Percentiles rank a stretch among this genome's conserved stretches.
Evolutionary conservation across 495 filamentous ascomycete genomes (phyloP).

Genomic region (Podospora australis): DNA sequence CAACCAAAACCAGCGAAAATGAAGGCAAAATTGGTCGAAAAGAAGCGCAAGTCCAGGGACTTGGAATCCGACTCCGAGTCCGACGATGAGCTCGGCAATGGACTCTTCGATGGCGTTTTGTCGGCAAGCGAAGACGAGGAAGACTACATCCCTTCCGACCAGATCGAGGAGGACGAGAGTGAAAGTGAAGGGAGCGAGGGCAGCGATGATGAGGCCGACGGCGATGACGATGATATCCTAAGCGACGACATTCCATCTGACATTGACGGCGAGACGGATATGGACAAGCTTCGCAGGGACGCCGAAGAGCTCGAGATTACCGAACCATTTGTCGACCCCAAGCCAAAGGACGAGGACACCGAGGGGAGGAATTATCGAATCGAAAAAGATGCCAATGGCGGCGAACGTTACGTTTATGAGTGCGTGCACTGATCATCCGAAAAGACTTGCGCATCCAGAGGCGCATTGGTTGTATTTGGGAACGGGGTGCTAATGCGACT

Average conservation of each 20-base stretch:
- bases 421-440: constrained; percentile 9
- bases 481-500: constrained; percentile 8
- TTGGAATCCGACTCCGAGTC: constrained; percentile 23
- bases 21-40: constrained; percentile 30
- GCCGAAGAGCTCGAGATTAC: constrained; percentile 23
- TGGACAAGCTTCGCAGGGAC: constrained; percentile 24
- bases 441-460: background rate
- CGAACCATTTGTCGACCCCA: constrained; percentile 30
- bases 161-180: constrained; percentile 14
- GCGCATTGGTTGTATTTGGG: background rate
- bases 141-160: constrained; percentile 16
- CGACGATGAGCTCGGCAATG: constrained; percentile 26
- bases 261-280: constrained; percentile 35
- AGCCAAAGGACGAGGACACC: constrained; percentile 21
- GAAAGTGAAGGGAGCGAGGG: constrained; percentile 10
- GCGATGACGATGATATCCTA: constrained; percentile 45
- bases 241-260: constrained; percentile 56
- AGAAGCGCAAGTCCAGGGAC: constrained; percentile 40
- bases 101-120: constrained; percentile 28
- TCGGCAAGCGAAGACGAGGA: constrained; percentile 29
- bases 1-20: too few species aligned
- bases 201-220: constrained; percentile 30
- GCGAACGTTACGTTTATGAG: constrained; percentile 54
- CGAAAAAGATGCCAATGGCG: constrained; percentile 49
- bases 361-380: constrained; percentile 52